These are phyloP conservation scores for Sambucus nigra DNA, from an alignment of 129 eudicot species.

Conservation along the genomic window DNA sequence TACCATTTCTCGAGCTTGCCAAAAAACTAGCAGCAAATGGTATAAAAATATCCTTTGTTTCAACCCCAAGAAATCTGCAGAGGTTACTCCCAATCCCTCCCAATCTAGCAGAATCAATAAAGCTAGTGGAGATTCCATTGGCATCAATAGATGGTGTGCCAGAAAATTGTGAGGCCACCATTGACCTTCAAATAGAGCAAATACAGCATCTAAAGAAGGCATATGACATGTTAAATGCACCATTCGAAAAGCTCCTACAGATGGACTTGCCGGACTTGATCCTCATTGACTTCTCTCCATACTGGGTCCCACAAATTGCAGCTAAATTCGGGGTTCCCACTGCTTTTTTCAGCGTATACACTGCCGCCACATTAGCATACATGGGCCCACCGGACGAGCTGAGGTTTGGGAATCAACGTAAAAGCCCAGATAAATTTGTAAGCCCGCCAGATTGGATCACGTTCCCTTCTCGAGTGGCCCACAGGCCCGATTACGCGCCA, in stretches of 20 bases:
- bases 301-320: slow-evolving; percentile 39
- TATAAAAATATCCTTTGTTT: slow-evolving; percentile 34
- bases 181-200: slow-evolving; percentile 35
- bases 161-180: slow-evolving; percentile 43
- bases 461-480: slow-evolving; percentile 28
- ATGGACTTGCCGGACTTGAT: slow-evolving; percentile 33
- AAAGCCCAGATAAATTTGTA: slow-evolving; percentile 20
- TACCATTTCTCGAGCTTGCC: slow-evolving; percentile 42
- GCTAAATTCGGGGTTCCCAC: slow-evolving; percentile 29
- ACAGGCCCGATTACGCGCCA: slow-evolving; percentile 29
- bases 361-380: slow-evolving; percentile 39
- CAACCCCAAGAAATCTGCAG: slow-evolving; percentile 50
- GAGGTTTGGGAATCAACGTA: slow-evolving; percentile 18
- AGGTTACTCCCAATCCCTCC: slow-evolving; percentile 42
- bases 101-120: slow-evolving; percentile 15
- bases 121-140: slow-evolving; percentile 30
- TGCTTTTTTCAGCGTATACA: slow-evolving; percentile 41
- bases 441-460: slow-evolving; percentile 34
- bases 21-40: slow-evolving; percentile 38
- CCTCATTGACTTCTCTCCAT: slow-evolving; percentile 31
- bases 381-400: slow-evolving; percentile 43
- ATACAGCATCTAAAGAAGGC: slow-evolving; percentile 41
- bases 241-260: slow-evolving; percentile 25
- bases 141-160: slow-evolving; percentile 41
- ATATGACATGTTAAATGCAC: slow-evolving; percentile 21